A percentile compares a stretch with the other conserved stretches of the same genome.
phyloP scores from a whole-genome alignment of 129 eudicot species.

The Arctium minus region DNA sequence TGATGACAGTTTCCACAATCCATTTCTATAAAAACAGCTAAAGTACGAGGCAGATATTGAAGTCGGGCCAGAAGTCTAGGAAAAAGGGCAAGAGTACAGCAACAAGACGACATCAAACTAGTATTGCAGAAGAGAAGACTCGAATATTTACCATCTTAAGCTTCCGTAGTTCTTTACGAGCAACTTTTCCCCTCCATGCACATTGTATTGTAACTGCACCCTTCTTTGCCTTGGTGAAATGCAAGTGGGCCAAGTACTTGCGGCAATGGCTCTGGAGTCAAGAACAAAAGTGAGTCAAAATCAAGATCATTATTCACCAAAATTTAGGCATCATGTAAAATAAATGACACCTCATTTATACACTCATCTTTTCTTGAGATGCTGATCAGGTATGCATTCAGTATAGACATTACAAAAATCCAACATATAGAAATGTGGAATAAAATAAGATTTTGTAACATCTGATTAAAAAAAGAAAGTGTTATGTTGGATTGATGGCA shows the following conservation, averaged over 20 bases:
- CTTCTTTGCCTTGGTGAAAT: slow-evolving; percentile 55
- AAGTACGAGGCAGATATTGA: not conserved
- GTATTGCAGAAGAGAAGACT: slow-evolving; percentile 6
- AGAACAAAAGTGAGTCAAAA: slow-evolving; percentile 23
- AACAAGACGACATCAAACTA: not conserved
- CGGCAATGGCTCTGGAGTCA: slow-evolving; percentile 79
- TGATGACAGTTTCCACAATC: not conserved
- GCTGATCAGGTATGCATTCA: not conserved
- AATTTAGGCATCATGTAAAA: slow-evolving; percentile 10
- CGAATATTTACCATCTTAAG: slow-evolving; percentile 74
- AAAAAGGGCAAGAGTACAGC: not conserved
- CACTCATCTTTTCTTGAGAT: not conserved
- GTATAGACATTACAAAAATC: not conserved
- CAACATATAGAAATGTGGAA: not conserved
- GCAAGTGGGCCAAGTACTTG: slow-evolving; percentile 60
- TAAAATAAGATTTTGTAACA: not conserved
- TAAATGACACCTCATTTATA: slow-evolving; percentile 5
- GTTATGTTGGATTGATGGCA: not conserved
- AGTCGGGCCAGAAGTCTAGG: not conserved
- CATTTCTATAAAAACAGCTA: not conserved
- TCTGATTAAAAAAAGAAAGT: not conserved
- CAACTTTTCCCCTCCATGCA: slow-evolving; percentile 95
- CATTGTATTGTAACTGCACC: slow-evolving; percentile 84
- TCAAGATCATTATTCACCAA: not conserved
- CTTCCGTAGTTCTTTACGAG: slow-evolving; percentile 75